Base-by-base conservation (phyloP, 805 yeast species). In the Tetrapisispora phaffii region DNA sequence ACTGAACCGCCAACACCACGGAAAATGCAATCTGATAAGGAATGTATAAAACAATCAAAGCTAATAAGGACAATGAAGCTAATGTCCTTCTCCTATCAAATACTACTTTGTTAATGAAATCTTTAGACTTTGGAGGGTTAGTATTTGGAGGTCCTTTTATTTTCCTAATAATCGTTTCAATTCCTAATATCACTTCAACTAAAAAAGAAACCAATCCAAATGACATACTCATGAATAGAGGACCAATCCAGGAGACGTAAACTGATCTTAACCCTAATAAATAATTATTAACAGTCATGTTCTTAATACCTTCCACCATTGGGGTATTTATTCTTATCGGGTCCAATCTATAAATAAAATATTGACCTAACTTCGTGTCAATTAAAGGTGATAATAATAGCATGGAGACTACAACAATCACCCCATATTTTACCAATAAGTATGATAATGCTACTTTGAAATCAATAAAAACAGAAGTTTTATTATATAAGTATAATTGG, bases 21-120 rank as follows among this genome's bases (percentile, higher is more conserved):
- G 78, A 66, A 54, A 74, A 85, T 1, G 85, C 89, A 58, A 87
- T 73, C 58, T 88, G 96, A 57, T 80, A 88, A 0, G 96, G 96
- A 13, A 85, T 65, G 56, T 80, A 83, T 21, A 81, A 63, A 26
- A 79, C 67, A 3, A 83, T 81, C 19, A 72, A 59, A 0, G 69
- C 49, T 2, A 77, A 48, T 12, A 80, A 52, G 0, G 70, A 36
- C 0, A 66, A 46, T 4, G 69, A 62, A 1, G 71, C 65, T n/a
- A 70, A 6, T 2, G 56, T 7, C 40, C 66, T 57, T 8, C 66
- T 55, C 26, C 62, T 58, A 46, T 45, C 49, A 38, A 48, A 41
- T 20, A 47, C 29, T 16, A 34, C 28, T 23, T n/a, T 29, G 13
- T 16, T 41, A 1, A 17, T 15, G 7, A 20, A 3, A n/a, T 33